phyloP scores from a whole-genome alignment of 352 stramenopile species.

The Discostella stelligera region DNA sequence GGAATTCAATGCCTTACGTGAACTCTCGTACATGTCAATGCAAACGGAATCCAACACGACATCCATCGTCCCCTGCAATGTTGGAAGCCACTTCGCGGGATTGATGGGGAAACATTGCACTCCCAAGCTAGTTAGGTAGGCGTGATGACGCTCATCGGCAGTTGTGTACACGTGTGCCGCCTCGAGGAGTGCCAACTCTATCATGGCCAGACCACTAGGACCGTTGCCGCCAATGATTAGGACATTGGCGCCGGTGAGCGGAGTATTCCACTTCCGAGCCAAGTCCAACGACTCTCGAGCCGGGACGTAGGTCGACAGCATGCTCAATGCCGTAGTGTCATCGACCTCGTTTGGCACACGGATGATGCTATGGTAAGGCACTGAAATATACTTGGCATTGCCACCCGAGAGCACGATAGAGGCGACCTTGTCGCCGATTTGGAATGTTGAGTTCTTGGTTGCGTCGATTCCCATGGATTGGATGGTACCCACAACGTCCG shows the following conservation, averaged over 20 bases:
- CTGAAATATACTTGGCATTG: conserved; percentile 68
- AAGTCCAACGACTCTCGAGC: conserved; percentile 62
- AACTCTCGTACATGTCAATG: conserved; percentile 50
- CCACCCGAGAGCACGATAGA: conserved; percentile 57
- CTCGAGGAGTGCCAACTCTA: conserved; percentile 57
- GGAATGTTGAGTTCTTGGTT: conserved; percentile 26
- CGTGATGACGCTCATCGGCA: conserved; percentile 52
- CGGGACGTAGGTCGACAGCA: conserved; percentile 66
- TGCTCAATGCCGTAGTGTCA: conserved; percentile 56
- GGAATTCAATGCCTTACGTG: conserved; percentile 37
- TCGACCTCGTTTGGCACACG: conserved; percentile 60
- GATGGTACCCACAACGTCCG: conserved; percentile 71
- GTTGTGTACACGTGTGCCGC: conserved; percentile 64
- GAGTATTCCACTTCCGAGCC: conserved; percentile 40
- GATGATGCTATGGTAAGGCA: conserved; percentile 56
- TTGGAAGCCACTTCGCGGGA: conserved; percentile 54
- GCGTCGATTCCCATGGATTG: conserved; percentile 38
- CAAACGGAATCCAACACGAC: conserved; percentile 68
- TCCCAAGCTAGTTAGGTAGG: conserved; percentile 50
- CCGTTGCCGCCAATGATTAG: conserved; percentile 65
- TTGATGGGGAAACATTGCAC: conserved; percentile 56
- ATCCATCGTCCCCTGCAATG: conserved; percentile 67
- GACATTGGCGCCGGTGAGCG: conserved; percentile 50
- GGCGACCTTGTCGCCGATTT: conserved; percentile 54
- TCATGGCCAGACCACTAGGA: conserved; percentile 58